These are phyloP conservation scores for Noccaea bulbosa DNA, from an alignment of 345 rosid species.

Conservation along the genomic window DNA sequence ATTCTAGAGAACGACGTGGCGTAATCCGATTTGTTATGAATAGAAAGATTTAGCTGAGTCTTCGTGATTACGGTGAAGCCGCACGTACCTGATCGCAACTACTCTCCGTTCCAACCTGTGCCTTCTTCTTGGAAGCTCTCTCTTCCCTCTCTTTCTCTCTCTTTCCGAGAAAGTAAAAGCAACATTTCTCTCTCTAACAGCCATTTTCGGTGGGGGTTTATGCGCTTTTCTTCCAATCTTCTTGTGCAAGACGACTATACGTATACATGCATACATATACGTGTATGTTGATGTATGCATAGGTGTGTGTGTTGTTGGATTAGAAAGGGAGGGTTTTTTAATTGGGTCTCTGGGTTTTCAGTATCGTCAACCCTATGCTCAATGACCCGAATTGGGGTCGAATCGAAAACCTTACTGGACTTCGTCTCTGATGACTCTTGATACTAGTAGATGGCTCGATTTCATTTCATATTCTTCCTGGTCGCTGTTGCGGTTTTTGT, in stretches of 20 bases:
- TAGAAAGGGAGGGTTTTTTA: constrained; percentile 8
- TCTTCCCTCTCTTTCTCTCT: constrained; percentile 36
- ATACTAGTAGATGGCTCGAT: constrained; percentile 63
- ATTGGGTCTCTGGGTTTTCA: constrained; percentile 24
- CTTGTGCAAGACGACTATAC: constrained; percentile 28
- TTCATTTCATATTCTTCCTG: constrained; percentile 41
- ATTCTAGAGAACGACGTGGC: constrained; percentile 33
- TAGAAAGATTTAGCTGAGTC: background rate
- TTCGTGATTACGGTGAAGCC: constrained; percentile 35
- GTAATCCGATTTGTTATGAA: background rate
- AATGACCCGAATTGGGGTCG: constrained; percentile 41
- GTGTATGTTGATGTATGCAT: constrained; percentile 24
- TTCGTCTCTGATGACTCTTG: constrained; percentile 61
- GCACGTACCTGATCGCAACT: constrained; percentile 29
- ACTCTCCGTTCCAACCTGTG: constrained; percentile 47
- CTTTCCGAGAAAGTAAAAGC: constrained; percentile 36
- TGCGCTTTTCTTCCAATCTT: constrained; percentile 25
- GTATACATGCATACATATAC: constrained; percentile 29
- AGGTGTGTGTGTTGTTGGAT: constrained; percentile 8
- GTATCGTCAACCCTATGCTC: constrained; percentile 37
- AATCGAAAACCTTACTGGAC: constrained; percentile 50
- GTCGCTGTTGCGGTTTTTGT: constrained; percentile 43
- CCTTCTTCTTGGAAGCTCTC: constrained; percentile 39
- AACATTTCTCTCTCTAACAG: constrained; percentile 36
- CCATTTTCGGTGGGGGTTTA: constrained; percentile 53